A percentile compares a stretch with the other conserved stretches of the same genome.
Evolutionary conservation across 192 early-diverging fungal species (phyloP).

Genomic region (Podila verticillata): DNA sequence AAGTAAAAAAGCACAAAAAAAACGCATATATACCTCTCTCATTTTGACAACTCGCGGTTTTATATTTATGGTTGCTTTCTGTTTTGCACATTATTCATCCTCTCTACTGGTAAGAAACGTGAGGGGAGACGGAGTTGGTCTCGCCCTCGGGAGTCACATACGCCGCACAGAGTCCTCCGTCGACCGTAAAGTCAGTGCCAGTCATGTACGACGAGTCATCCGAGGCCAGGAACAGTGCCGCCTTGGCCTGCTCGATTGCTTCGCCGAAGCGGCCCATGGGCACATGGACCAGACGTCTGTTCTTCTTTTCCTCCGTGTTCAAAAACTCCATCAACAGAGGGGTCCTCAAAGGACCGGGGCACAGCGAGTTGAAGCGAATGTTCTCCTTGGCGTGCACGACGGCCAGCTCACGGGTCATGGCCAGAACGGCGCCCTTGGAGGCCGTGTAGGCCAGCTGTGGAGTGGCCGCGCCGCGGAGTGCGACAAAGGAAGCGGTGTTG

Average conservation of each 20-base stretch:
- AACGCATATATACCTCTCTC: too few species aligned
- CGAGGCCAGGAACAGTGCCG: constrained; percentile 83
- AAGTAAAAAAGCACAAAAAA: not conserved
- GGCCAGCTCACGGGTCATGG: constrained; percentile 88
- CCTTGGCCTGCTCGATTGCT: constrained; percentile 86
- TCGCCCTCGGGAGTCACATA: constrained; percentile 65
- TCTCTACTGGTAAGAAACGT: constrained; percentile 41
- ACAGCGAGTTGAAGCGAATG: constrained; percentile 85
- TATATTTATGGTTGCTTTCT: too few species aligned
- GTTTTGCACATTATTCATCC: not conserved
- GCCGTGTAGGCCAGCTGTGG: constrained; percentile 89
- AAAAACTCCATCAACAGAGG: constrained; percentile 86
- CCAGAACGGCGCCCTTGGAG: constrained; percentile 86
- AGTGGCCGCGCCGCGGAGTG: constrained; percentile 80
- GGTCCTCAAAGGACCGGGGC: constrained; percentile 83
- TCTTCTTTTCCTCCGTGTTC: constrained; percentile 86
- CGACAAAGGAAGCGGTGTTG: constrained; percentile 88
- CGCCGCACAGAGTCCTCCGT: constrained; percentile 82
- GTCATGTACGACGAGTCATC: constrained; percentile 83
- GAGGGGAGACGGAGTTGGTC: constrained; percentile 41
- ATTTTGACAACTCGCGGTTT: too few species aligned
- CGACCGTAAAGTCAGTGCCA: constrained; percentile 84
- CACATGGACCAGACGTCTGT: constrained; percentile 79
- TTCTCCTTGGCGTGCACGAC: constrained; percentile 88
- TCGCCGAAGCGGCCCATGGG: constrained; percentile 90